Evolutionary conservation across 805 yeast species (phyloP).

Genomic region (Metschnikowia matae): DNA sequence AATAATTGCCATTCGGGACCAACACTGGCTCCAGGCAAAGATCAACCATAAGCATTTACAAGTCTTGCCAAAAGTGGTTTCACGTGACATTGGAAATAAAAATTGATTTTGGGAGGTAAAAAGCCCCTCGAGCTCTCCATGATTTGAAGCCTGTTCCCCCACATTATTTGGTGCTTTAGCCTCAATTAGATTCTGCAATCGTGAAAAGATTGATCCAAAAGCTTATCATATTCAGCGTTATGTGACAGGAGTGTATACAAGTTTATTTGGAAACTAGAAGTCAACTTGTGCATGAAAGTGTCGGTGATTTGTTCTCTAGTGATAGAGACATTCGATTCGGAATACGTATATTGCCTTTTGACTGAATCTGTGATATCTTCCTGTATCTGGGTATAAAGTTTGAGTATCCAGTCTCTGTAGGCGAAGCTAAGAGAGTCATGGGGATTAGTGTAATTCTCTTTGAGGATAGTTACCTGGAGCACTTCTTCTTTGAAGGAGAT

Average conservation of each 20-base stretch:
- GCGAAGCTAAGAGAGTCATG: conserved; percentile 28
- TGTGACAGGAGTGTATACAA: conserved; percentile 51
- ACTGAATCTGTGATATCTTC: conserved; percentile 29
- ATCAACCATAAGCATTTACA: no score
- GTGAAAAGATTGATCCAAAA: conserved; percentile 41
- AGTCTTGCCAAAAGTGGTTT: conserved; percentile 46
- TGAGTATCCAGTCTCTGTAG: conserved; percentile 62
- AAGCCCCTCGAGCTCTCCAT: conserved; percentile 4
- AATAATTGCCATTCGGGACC: no score
- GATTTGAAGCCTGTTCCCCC: conserved; percentile 13
- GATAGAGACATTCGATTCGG: conserved; percentile 17
- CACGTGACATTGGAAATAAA: conserved; percentile 35
- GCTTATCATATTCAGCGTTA: conserved; percentile 52
- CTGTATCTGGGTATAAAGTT: conserved; percentile 46
- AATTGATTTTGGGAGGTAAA: conserved; percentile 6
- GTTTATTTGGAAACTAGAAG: conserved; percentile 49
- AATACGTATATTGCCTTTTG: conserved; percentile 27
- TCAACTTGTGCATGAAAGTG: conserved; percentile 46
- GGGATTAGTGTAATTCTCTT: conserved; percentile 37
- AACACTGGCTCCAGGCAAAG: no score
- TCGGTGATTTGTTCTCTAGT: conserved; percentile 34
- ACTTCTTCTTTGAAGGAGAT: conserved; percentile 60
- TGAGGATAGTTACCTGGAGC: conserved; percentile 52
- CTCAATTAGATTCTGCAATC: conserved; percentile 12
- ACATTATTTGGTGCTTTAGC: conserved; percentile 17